phyloP scores from a whole-genome alignment of 2,329 filamentous ascomycete species.

The Thyridium curvatum region DNA sequence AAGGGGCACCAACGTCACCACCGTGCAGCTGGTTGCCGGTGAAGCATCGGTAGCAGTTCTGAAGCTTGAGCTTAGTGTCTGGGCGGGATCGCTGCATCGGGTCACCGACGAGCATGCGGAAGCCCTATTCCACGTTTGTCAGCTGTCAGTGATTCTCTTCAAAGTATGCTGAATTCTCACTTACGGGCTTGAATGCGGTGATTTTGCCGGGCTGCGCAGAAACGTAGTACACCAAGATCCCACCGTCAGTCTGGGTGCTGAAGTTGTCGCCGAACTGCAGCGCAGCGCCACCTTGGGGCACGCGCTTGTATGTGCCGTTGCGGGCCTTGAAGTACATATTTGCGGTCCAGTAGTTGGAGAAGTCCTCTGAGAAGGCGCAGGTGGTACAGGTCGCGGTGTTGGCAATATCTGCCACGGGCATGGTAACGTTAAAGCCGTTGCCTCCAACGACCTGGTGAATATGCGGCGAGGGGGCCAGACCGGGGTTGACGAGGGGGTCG shows the following conservation, averaged over 20 bases:
- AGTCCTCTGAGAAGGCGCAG: conserved; percentile 21
- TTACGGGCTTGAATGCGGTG: conserved; percentile 41
- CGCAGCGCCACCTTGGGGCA: conserved; percentile 15
- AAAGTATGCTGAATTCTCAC: conserved; percentile 39
- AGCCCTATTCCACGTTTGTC: conserved; percentile 29
- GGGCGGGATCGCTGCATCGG: conserved; percentile 24
- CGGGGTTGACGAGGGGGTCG: conserved; percentile 12
- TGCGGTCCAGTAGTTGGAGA: conserved; percentile 24
- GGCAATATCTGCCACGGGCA: conserved; percentile 2
- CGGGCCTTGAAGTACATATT: conserved; percentile 12
- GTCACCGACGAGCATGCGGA: conserved; percentile 42
- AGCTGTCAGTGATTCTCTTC: conserved; percentile 32
- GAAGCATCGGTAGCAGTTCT: conserved; percentile 38
- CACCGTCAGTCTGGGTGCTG: conserved; percentile 32
- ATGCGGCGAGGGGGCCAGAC: conserved; percentile 7
- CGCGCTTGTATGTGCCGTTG: conserved; percentile 21
- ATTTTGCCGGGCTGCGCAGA: conserved; percentile 31
- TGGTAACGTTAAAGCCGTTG: conserved; percentile 9
- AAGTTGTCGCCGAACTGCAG: conserved; percentile 33
- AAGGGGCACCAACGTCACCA: conserved; percentile 35
- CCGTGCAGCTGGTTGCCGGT: conserved; percentile 34
- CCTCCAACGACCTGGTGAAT: conserved; percentile 11
- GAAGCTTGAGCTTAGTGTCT: conserved; percentile 21
- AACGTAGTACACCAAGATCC: conserved; percentile 40
- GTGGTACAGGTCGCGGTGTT: conserved; percentile 9